Evolutionary conservation across 108 stramenopile genomes (phyloP).

Genomic region (Conticribra guillardii): DNA sequence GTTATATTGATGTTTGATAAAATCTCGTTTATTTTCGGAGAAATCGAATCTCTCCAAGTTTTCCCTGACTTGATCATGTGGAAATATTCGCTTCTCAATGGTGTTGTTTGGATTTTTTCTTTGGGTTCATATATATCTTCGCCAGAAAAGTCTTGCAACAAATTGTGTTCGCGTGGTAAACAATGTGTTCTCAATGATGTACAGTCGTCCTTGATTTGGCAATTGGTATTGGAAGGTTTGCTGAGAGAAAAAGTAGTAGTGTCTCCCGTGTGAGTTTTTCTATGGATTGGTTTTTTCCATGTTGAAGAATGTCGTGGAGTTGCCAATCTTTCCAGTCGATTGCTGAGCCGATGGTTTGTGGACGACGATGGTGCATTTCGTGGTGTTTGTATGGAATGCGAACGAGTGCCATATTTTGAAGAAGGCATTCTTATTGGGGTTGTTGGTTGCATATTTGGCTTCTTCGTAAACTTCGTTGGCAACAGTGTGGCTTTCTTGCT

Average conservation of each 20-base stretch:
- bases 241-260: no score
- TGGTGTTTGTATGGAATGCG: slow-evolving; percentile 4
- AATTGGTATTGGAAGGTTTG: no score
- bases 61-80: neutral
- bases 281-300: slow-evolving; percentile 10
- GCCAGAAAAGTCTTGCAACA: no score
- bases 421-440: neutral
- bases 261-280: no score
- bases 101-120: no score
- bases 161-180: no score
- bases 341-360: neutral
- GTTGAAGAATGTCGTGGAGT: slow-evolving; percentile 4
- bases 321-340: slow-evolving; percentile 6
- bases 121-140: no score
- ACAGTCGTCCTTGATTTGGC: no score
- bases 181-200: no score
- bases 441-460: no score
- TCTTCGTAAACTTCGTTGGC: no score
- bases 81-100: neutral
- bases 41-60: neutral
- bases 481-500: no score
- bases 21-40: slow-evolving; percentile 11
- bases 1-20: neutral
- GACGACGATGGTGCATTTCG: slow-evolving; percentile 9
- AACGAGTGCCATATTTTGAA: neutral